Conservation (phyloP, 768 basidiomycete genomes). For the Hortiboletus flavorubellus region DNA sequence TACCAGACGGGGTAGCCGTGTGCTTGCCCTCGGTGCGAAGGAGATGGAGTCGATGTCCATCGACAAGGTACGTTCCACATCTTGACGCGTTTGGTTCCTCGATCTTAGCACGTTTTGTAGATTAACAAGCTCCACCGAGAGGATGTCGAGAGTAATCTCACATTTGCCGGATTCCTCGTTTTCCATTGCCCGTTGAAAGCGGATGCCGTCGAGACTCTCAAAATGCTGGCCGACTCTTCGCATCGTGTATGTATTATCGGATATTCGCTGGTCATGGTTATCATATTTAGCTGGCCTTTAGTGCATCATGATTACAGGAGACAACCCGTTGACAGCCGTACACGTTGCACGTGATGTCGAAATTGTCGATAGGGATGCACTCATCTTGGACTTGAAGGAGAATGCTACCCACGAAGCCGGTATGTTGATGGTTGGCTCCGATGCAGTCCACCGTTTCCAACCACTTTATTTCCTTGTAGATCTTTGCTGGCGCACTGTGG, state of each 20-base stretch:
- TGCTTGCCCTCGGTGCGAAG: constrained; percentile 88
- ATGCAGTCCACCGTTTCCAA: background rate
- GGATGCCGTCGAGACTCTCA: constrained; percentile 86
- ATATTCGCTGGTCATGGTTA: background rate
- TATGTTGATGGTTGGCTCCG: constrained; percentile 32
- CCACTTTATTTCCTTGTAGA: constrained; percentile 40
- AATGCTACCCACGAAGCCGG: constrained; percentile 68
- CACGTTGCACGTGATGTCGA: constrained; percentile 97
- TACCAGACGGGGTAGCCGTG: constrained; percentile 89
- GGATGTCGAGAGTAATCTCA: constrained; percentile 70
- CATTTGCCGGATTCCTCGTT: constrained; percentile 94
- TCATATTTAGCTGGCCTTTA: constrained; percentile 28
- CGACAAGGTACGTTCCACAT: constrained; percentile 58
- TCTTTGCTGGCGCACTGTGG: constrained; percentile 90
- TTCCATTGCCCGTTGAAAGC: constrained; percentile 97
- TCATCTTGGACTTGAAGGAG: constrained; percentile 89
- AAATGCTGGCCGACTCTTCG: constrained; percentile 94
- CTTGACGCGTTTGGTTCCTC: background rate
- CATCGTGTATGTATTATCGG: constrained; percentile 69
- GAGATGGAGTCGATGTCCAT: constrained; percentile 66
- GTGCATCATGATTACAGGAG: constrained; percentile 99
- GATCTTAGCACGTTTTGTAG: constrained; percentile 35
- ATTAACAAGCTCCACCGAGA: constrained; percentile 87
- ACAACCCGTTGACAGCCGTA: constrained; percentile 94
- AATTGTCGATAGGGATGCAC: constrained; percentile 91